Evolutionary conservation across 768 basidiomycete species (phyloP), one percentile per base, ranked within the genome.

Genomic region (Clitopilus hobsonii): DNA sequence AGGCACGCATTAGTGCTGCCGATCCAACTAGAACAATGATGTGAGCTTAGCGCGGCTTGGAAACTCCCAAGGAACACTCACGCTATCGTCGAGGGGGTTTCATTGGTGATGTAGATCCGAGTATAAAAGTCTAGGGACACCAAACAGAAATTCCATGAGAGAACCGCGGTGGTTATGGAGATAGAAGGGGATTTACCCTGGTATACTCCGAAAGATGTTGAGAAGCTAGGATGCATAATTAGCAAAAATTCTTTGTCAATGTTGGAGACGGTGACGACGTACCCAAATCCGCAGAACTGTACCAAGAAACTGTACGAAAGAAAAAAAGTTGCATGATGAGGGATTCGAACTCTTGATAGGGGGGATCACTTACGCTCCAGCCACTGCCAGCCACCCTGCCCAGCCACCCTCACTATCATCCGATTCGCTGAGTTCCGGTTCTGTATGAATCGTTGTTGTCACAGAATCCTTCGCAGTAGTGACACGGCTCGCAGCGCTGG

Each of bases 51-150:
- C 41, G 78, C 47, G 13, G 76, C 56, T 28, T 62, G 55, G 38
- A 67, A 65, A 51, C 71, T 70, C 70, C 5, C 53, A 23, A 14
- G 13, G 8, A 18, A 30, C 30, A 16, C 74, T 56, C 52, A 74
- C 75, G 74, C 67, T n/a, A 77, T 72, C 22, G 68, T 60, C 22
- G 74, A 77, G 6, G 74, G 28, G 0, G 74, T 67, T 51, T 70
- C 51, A 29, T 68, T 67, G 23, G 69, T 67, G 38, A 77, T 63
- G 55, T 72, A 75, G 5, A 60, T 67, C 38, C 65, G 67, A 36
- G 65, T 59, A 60, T 76, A 78, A 53, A 69, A 75, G 65, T 76
- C 74, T 75, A 45, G 41, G 41, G 38, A 20, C 6, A 6, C 6
- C n/a, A 45, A 45, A 45, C 41, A 45, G 41, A 45, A 45, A 45